A percentile compares a stretch with the other conserved stretches of the same genome.
Conservation (phyloP, 106 monocot genomes). For the Dioscorea alata region DNA sequence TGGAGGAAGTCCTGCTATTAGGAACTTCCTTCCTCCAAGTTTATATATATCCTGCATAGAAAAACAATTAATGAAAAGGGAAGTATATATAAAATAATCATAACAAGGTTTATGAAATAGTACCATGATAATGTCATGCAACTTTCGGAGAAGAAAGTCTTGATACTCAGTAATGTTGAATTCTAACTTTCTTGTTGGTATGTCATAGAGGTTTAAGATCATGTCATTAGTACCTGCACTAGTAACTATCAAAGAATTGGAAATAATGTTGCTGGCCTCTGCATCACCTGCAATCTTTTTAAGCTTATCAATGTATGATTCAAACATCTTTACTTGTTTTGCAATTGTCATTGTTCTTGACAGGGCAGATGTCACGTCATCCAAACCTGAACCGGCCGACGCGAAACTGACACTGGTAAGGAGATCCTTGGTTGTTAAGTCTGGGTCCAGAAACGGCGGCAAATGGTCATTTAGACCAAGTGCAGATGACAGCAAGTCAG, state of each 20-base stretch:
- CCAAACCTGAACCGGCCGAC: constrained; percentile 38
- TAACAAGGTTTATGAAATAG: background rate
- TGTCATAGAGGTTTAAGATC: constrained; percentile 14
- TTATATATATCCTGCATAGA: constrained; percentile 29
- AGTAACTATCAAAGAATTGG: constrained; percentile 19
- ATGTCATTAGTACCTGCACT: constrained; percentile 35
- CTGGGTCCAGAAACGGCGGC: constrained; percentile 22
- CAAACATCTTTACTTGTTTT: constrained; percentile 24
- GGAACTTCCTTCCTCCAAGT: constrained; percentile 27
- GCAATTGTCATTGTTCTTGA: constrained; percentile 18
- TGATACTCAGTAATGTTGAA: constrained; percentile 27
- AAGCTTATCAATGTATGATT: constrained; percentile 17
- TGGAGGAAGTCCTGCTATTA: constrained; percentile 33
- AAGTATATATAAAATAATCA: background rate
- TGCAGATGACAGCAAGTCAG: constrained; percentile 19
- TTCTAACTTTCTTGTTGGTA: constrained; percentile 6
- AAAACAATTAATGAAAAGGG: background rate
- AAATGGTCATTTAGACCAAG: constrained; percentile 17
- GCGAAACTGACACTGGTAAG: constrained; percentile 31
- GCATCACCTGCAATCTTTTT: constrained; percentile 10
- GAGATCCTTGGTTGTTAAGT: constrained; percentile 15
- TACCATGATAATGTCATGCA: constrained; percentile 24
- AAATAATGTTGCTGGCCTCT: constrained; percentile 16
- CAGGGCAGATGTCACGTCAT: constrained; percentile 15
- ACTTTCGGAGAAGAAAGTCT: constrained; percentile 21